Conservation (phyloP, 139 green algal species). For the Chlorella sp. region DNA sequence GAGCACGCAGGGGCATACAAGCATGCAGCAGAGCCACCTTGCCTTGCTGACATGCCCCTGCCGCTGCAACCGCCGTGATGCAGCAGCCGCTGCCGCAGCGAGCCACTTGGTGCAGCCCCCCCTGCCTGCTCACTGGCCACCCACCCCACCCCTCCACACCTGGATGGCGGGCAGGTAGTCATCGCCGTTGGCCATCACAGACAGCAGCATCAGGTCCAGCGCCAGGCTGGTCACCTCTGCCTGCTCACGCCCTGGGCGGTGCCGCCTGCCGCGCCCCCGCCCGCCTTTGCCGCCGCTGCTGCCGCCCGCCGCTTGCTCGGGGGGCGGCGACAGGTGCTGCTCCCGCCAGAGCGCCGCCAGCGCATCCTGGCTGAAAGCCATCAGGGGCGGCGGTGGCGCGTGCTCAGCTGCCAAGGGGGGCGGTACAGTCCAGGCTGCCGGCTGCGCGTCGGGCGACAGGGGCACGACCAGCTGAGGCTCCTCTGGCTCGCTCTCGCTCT, state of each 20-base stretch:
- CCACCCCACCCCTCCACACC: neutral
- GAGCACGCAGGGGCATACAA: too few species aligned
- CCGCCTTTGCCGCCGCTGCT: neutral
- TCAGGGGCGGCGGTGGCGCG: neutral
- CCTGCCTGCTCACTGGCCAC: too few species aligned
- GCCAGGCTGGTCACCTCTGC: conserved; percentile 28
- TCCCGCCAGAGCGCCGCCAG: conserved; percentile 35
- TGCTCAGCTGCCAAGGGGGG: neutral
- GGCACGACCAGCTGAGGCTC: neutral
- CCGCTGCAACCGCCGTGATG: neutral
- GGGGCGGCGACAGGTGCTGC: conserved; percentile 3
- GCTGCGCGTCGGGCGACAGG: neutral
- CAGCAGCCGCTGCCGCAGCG: too few species aligned
- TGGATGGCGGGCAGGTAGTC: conserved; percentile 81
- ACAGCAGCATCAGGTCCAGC: conserved; percentile 71
- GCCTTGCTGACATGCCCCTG: too few species aligned
- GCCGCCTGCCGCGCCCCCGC: neutral
- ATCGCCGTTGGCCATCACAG: conserved; percentile 76
- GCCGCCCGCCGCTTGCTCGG: neutral
- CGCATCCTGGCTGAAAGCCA: conserved; percentile 31
- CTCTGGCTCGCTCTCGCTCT: neutral
- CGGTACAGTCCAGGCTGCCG: neutral
- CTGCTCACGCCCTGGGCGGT: neutral
- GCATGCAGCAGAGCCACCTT: too few species aligned
- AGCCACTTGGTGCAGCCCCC: too few species aligned